Conservation (phyloP, 2,329 filamentous ascomycete genomes). For the Aspergillus novofumigatus region DNA sequence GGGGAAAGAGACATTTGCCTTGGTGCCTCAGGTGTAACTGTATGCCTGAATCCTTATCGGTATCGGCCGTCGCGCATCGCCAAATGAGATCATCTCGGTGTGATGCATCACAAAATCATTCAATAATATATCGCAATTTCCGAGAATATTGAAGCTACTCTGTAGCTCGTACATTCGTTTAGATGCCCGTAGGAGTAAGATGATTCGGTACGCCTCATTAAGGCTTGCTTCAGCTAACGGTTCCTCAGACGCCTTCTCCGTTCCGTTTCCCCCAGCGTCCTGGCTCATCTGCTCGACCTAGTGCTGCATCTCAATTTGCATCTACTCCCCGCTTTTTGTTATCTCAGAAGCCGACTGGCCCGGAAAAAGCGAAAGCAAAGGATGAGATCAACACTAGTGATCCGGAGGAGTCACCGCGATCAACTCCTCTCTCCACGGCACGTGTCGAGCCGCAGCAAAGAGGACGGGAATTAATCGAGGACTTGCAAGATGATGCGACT, state of each 20-base stretch:
- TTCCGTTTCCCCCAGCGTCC: constrained; percentile 21
- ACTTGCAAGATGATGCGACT: constrained; percentile 18
- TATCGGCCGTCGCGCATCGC: neutral
- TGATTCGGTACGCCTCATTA: neutral
- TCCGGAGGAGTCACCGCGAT: constrained; percentile 13
- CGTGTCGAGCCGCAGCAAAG: constrained; percentile 4
- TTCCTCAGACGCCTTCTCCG: constrained; percentile 16
- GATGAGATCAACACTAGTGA: constrained; percentile 19
- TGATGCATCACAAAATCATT: neutral
- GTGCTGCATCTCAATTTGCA: constrained; percentile 28
- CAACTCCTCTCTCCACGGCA: constrained; percentile 7
- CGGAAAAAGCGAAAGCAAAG: neutral
- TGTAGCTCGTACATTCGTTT: neutral
- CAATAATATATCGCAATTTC: neutral
- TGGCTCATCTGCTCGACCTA: constrained; percentile 19
- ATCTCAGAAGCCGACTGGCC: constrained; percentile 19
- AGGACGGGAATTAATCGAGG: constrained; percentile 25
- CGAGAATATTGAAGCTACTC: neutral
- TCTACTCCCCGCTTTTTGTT: constrained; percentile 31
- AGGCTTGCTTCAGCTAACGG: constrained; percentile 1
- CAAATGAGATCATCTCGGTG: neutral
- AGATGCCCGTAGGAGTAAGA: constrained; percentile 17
- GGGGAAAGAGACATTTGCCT: neutral
- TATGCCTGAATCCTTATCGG: neutral
- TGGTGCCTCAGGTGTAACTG: neutral